phyloP scores from a whole-genome alignment of 1,284 basidiomycete genomes.

The Leccinum subrobustum region DNA sequence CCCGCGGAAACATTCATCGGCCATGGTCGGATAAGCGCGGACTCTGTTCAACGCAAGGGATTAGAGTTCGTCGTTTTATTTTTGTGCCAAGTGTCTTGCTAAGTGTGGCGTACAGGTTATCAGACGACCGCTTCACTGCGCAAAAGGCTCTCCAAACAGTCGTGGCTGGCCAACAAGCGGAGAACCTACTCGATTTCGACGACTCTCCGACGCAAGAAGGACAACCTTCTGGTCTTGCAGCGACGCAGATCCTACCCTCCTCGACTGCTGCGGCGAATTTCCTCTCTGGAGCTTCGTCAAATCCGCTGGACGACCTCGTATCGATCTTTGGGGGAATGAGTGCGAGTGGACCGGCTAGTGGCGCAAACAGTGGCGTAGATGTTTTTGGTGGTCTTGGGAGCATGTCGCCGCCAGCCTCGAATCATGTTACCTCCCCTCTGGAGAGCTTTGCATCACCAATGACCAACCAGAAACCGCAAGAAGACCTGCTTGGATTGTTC shows the following conservation, averaged over 20 bases:
- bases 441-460: slow-evolving; percentile 16
- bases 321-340: slow-evolving; percentile 75
- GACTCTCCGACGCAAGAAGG: slow-evolving; percentile 61
- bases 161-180: slow-evolving; percentile 85
- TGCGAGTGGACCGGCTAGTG: slow-evolving; percentile 11
- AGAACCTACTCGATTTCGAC: slow-evolving; percentile 94
- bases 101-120: slow-evolving; percentile 34
- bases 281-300: slow-evolving; percentile 69
- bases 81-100: slow-evolving; percentile 4
- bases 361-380: slow-evolving; percentile 1
- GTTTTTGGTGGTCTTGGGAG: slow-evolving; percentile 15
- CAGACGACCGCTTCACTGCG: slow-evolving; percentile 65
- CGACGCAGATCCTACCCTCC: slow-evolving; percentile 67
- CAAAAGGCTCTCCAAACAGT: slow-evolving; percentile 90
- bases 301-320: slow-evolving; percentile 89
- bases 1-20: slow-evolving; percentile 92
- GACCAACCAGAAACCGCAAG: slow-evolving; percentile 38
- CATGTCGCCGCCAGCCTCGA: slow-evolving; percentile 9
- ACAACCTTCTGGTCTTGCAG: slow-evolving; percentile 68
- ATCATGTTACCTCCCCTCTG: slow-evolving; percentile 10
- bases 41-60: slow-evolving; percentile 73
- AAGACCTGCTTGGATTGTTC: slow-evolving; percentile 51
- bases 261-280: slow-evolving; percentile 72
- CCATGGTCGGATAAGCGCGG: slow-evolving; percentile 80
- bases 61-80: slow-evolving; percentile 61